Base-by-base conservation (phyloP, 495 filamentous ascomycete genomes). In the Neurospora sp. region DNA sequence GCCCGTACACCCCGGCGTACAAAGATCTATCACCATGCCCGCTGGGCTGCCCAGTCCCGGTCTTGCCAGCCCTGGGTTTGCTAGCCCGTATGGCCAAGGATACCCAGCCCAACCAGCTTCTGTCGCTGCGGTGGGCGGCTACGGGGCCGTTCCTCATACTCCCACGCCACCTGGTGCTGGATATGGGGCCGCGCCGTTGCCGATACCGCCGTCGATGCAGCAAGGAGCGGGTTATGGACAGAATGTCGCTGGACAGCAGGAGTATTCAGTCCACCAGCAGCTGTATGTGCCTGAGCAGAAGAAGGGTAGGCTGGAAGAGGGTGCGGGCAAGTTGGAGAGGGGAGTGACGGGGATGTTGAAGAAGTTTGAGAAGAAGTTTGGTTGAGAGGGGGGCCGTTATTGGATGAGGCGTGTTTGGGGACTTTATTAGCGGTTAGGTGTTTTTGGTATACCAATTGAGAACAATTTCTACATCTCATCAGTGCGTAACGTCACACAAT, bases 351-450 rank as follows among this genome's bases (percentile, higher is more conserved):
- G 90, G 42, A 90, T 96, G 80, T 83, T 97, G 77, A 97, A 94
- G 89, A 94, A 89, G 82, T 84, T 97, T 78, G 94, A 97, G 85
- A 96, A 96, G 87, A 91, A 88, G 78, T 88, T 95, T 79, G 91
- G 84, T 9, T 84, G 69, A 74, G n/a, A 37, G 40, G 0, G 6
- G 45, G 10, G 5, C 10, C 10, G 22, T 31, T 59, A 38, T 70
- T 14, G 1, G 0, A 20, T 59, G 38, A n/a, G 59, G 38, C 3
- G 20, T 70, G 8, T 40, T 31, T 72, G 22, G 22, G 2, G 10
- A n/a, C 17, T 10, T 40, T 22, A 38, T 40, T 22, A 31, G 48
- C 40, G 73, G 44, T 38, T 37, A 45, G 41, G 59, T 40, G 42
- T 59, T 40, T 53, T 70, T 35, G 42, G 48, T 27, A 45, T 53